These are phyloP conservation scores for Xylaria cubensis DNA, from an alignment of 495 filamentous ascomycete genomes.

Conservation along the genomic window DNA sequence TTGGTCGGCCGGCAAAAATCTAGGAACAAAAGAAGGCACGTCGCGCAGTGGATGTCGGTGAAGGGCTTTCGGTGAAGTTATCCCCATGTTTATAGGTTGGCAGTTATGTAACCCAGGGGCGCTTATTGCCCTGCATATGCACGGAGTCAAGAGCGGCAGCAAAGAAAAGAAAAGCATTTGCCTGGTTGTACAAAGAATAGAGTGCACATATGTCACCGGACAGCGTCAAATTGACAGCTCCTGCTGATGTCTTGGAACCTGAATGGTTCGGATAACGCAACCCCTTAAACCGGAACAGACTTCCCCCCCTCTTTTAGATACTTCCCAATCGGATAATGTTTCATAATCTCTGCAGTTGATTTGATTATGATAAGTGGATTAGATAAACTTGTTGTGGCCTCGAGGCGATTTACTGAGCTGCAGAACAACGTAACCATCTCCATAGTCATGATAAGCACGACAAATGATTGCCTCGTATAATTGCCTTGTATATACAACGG, in stretches of 20 bases:
- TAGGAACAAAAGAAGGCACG: background rate
- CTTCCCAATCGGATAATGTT: background rate
- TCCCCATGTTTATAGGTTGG: background rate
- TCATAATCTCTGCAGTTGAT: background rate
- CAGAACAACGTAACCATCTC: background rate
- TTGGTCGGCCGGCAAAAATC: background rate
- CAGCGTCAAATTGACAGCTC: background rate
- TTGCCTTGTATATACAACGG: constrained; percentile 20
- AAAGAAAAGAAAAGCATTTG: background rate
- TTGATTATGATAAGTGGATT: background rate
- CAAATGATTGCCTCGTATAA: constrained; percentile 7
- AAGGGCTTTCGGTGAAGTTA: background rate
- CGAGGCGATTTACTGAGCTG: background rate
- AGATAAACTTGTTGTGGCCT: background rate
- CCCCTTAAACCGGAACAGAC: background rate
- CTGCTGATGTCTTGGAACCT: background rate
- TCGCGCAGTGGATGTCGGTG: background rate
- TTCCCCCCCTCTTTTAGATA: too few species aligned
- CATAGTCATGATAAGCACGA: background rate
- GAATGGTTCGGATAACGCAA: background rate
- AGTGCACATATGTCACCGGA: background rate
- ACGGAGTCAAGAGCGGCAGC: background rate
- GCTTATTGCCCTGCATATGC: background rate
- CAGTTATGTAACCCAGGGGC: background rate
- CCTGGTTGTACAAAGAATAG: background rate